Conservation (phyloP, 2,329 filamentous ascomycete genomes). For the Bipolaris oryzae region DNA sequence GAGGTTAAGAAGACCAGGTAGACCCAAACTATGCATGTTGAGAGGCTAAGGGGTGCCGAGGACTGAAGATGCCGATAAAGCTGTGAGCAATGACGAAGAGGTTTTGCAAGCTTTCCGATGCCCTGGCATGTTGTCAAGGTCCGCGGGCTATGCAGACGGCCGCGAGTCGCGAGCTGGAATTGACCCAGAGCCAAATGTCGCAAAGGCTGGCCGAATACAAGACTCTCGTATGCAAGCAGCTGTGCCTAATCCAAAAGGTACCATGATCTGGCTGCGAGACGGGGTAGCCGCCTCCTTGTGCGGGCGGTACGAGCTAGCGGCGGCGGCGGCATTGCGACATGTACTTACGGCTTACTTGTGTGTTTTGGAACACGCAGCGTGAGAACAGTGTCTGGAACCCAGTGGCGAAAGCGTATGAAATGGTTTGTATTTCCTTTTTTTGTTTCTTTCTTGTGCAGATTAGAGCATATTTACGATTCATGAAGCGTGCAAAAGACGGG, state of each 20-base stretch:
- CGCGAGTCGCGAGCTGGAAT: not conserved
- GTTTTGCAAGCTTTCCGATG: not conserved
- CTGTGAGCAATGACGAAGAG: slow-evolving; percentile 5
- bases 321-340: not conserved
- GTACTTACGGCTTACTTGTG: not conserved
- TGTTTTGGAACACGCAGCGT: not conserved
- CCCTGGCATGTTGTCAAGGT: not conserved
- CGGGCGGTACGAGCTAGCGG: not conserved
- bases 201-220: not conserved
- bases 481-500: not conserved
- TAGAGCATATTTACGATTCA: slow-evolving; percentile 1
- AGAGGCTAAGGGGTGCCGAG: not conserved
- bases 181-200: not conserved
- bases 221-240: not conserved
- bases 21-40: not conserved
- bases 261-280: not conserved
- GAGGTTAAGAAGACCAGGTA: slow-evolving; percentile 72
- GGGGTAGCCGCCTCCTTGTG: not conserved
- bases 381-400: not conserved
- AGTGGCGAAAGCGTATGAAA: not conserved
- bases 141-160: not conserved
- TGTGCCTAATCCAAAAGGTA: not conserved
- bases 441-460: not conserved
- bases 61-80: not conserved
- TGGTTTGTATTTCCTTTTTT: not conserved